Evolutionary conservation across 148 eudicot genomes (phyloP).

Genomic region (Agrostemma githago): DNA sequence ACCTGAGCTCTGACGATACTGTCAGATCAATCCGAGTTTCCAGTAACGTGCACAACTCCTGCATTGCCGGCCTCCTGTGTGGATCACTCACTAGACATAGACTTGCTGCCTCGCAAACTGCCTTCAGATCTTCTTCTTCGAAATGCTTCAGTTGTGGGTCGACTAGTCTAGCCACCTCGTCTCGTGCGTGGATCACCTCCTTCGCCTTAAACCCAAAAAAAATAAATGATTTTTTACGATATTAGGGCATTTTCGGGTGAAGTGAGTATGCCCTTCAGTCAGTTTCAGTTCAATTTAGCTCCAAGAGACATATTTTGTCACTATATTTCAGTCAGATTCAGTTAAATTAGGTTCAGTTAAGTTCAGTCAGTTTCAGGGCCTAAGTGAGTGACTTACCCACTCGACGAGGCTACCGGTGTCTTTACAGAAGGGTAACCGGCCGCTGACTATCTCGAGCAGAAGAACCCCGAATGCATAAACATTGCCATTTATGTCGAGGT

Average conservation of each 20-base stretch:
- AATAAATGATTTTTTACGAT: too few relatives aligned
- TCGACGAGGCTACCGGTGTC: constrained; percentile 73
- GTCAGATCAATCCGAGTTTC: constrained; percentile 71
- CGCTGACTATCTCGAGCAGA: constrained; percentile 79
- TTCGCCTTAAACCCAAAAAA: constrained; percentile 49
- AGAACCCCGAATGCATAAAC: constrained; percentile 74
- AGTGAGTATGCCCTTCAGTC: too few relatives aligned
- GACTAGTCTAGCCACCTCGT: constrained; percentile 56
- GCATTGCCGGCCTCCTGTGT: constrained; percentile 42
- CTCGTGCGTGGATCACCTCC: constrained; percentile 66
- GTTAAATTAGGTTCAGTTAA: too few relatives aligned
- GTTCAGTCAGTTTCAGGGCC: too few relatives aligned
- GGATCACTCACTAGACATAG: constrained; percentile 51
- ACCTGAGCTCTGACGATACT: constrained; percentile 61
- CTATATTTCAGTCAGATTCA: too few relatives aligned
- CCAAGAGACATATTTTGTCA: too few relatives aligned
- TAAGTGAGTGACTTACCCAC: constrained; percentile 55
- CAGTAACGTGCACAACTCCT: constrained; percentile 49
- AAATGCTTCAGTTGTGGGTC: constrained; percentile 84
- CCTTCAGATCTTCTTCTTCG: constrained; percentile 57
- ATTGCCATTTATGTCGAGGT: constrained; percentile 65
- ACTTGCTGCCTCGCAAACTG: constrained; percentile 54
- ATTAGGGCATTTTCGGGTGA: too few relatives aligned
- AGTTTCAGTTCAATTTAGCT: too few relatives aligned
- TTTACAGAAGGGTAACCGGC: constrained; percentile 63